Evolutionary conservation across 306 rosid genomes (phyloP), one percentile per base, ranked within the genome.

Genomic region (Acacia confusa): DNA sequence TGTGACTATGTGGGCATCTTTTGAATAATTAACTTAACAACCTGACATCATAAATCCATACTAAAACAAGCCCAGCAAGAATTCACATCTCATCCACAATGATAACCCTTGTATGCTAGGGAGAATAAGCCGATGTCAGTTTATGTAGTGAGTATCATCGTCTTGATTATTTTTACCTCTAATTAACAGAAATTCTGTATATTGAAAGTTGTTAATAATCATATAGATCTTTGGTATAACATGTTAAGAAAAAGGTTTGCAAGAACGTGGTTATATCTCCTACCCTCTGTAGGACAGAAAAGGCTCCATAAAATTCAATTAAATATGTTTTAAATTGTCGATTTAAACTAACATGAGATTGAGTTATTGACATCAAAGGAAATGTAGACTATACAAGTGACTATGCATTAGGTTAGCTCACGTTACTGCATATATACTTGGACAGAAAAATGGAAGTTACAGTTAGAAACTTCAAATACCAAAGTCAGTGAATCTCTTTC

Each of bases 401-500:
- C 55, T 41, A 4, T 55, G 32, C 30, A 19, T 28, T 36, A 79
- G 7, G 81, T 58, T 14, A 74, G 65, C 58, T 45, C 55, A 32
- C 76, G 40, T 32, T 50, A 75, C 47, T 58, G 52, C 53, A 70
- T 16, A 70, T 45, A 13, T 13, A 13, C 27, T 70, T 27, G 24
- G 77, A 79, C 41, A 72, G 75, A 55, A 80, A 72, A n/a, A 36
- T 60, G 27, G 78, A 71, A 64, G 10, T 43, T 61, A 4, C 17
- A 72, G 64, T 81, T 27, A 36, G 63, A 58, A 82, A 83, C 68
- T 71, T 69, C 20, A 81, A 78, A 57, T 85, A 93, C 99, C 98
- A 30, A 93, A 96, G 90, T 93, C 99, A 5, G 90, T 40, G 38
- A 89, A 88, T 84, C 83, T 92, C 93, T 79, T 92, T 86, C 91